These are phyloP conservation scores for Euphrasia confusa DNA, from an alignment of 257 asterid genomes.

Conservation along the genomic window DNA sequence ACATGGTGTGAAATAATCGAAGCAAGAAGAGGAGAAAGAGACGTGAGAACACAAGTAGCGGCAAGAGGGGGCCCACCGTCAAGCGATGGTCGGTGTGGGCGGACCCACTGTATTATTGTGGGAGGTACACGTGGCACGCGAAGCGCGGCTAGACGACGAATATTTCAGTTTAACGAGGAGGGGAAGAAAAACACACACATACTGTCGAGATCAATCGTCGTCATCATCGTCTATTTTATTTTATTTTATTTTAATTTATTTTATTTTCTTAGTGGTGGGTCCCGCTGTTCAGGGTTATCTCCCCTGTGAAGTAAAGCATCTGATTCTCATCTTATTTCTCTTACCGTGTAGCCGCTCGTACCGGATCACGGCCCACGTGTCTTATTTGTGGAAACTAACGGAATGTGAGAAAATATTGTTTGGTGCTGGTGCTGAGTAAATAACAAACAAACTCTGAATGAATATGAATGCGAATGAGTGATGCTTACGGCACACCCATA, in stretches of 20 bases:
- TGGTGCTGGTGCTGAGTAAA: background rate
- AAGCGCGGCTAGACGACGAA: constrained; percentile 41
- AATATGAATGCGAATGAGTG: background rate
- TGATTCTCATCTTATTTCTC: background rate
- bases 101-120: constrained; percentile 19
- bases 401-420: background rate
- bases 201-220: constrained; percentile 34
- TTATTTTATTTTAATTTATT: no score
- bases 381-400: background rate
- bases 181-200: constrained; percentile 8
- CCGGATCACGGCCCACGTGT: constrained; percentile 4
- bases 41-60: background rate
- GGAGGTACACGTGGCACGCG: constrained; percentile 42
- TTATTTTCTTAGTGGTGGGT: constrained; percentile 29
- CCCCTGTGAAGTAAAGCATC: constrained; percentile 42
- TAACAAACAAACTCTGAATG: background rate
- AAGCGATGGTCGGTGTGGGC: constrained; percentile 29
- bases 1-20: no score
- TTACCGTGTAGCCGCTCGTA: constrained; percentile 20
- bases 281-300: constrained; percentile 25
- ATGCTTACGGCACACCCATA: constrained; percentile 7
- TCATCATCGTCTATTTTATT: constrained; percentile 24
- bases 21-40: background rate
- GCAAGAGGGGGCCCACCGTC: constrained; percentile 18
- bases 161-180: constrained; percentile 45